Conservation (phyloP, 2,329 filamentous ascomycete genomes). For the Purpureocillium lavendulum region DNA sequence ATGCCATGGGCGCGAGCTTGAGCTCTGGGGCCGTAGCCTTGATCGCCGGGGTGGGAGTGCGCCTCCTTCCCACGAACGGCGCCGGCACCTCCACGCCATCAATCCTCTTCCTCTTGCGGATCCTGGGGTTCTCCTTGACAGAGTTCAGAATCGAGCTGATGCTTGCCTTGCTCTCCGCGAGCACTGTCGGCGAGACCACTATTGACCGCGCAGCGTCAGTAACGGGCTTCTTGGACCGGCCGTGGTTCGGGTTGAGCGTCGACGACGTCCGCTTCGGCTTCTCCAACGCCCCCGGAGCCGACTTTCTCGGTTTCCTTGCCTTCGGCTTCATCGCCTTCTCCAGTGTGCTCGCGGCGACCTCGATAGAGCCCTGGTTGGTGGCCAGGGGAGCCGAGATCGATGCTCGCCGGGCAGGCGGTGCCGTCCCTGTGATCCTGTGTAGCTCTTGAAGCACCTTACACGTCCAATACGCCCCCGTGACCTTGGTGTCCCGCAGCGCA, state of each 20-base stretch:
- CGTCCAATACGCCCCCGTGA: conserved; percentile 34
- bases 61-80: conserved; percentile 8
- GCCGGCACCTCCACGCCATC: conserved; percentile 26
- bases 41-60: conserved; percentile 2
- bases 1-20: conserved; percentile 21
- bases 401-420: conserved; percentile 9
- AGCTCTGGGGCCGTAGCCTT: conserved; percentile 9
- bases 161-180: conserved; percentile 1
- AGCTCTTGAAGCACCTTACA: conserved; percentile 32
- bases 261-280: conserved; percentile 19
- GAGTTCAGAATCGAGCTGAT: conserved; percentile 39
- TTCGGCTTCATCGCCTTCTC: conserved; percentile 14
- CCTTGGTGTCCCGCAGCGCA: conserved; percentile 36
- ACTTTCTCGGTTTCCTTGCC: conserved; percentile 27
- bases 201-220: conserved; percentile 5
- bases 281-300: conserved; percentile 27
- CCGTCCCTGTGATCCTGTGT: conserved; percentile 23
- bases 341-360: background rate
- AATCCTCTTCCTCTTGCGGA: conserved; percentile 38
- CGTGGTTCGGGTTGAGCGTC: conserved; percentile 28
- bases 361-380: background rate
- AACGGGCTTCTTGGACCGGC: conserved; percentile 15
- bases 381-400: conserved; percentile 9
- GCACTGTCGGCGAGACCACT: background rate
- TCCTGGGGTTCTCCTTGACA: conserved; percentile 39